Evolutionary conservation across 495 filamentous ascomycete species (phyloP).

Genomic region (Massariosphaeria phaeospora): DNA sequence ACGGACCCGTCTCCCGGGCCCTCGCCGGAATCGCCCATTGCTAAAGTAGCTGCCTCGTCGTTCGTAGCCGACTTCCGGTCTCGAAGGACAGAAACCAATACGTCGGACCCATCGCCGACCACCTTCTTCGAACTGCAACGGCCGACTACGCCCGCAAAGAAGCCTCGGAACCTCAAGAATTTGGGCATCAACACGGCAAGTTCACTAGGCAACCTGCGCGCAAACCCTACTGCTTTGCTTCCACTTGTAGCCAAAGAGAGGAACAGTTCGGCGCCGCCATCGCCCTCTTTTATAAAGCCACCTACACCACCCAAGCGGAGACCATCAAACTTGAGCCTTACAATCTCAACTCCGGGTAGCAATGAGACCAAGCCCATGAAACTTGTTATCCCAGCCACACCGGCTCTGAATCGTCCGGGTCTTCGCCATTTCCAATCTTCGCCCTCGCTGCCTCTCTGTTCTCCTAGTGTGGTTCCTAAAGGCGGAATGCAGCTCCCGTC

Average conservation of each 20-base stretch:
- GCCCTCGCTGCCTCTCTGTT: constrained; percentile 57
- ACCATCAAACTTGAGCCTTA: constrained; percentile 71
- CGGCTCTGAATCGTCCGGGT: constrained; percentile 35
- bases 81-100: constrained; percentile 13
- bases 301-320: constrained; percentile 64
- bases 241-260: constrained; percentile 45
- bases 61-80: constrained; percentile 32
- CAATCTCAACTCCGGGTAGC: constrained; percentile 57
- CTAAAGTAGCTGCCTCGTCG: constrained; percentile 50
- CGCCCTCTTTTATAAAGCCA: constrained; percentile 75
- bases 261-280: constrained; percentile 67
- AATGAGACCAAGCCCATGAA: constrained; percentile 31
- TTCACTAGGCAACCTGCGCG: constrained; percentile 46
- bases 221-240: constrained; percentile 48
- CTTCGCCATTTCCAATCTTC: constrained; percentile 67
- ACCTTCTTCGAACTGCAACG: constrained; percentile 43
- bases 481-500: constrained; percentile 62
- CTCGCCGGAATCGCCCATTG: constrained; percentile 79
- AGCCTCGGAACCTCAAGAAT: constrained; percentile 87
- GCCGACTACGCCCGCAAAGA: constrained; percentile 60
- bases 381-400: constrained; percentile 42
- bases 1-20: constrained; percentile 90
- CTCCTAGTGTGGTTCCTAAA: constrained; percentile 53
- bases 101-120: constrained; percentile 10
- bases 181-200: constrained; percentile 76